Percentiles rank a stretch among this genome's conserved stretches.
Evolutionary conservation across 768 basidiomycete genomes (phyloP).

Genomic region (Glaciozyma martinii): DNA sequence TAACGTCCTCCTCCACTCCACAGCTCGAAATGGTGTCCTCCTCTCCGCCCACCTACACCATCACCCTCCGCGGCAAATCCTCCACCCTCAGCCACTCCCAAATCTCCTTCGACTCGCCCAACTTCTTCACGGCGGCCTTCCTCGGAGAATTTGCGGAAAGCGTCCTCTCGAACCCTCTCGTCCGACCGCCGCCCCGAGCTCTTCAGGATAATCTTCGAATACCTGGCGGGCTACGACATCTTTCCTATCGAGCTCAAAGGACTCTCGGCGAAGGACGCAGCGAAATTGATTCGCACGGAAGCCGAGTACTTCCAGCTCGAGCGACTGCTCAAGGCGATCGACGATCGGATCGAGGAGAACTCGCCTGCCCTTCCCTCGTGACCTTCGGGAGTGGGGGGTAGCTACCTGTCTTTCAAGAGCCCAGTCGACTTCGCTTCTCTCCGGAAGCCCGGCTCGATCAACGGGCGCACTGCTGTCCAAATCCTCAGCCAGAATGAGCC

Average conservation of each 20-base stretch:
- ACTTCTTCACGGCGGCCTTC: slow-evolving; percentile 26
- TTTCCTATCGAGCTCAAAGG: slow-evolving; percentile 6
- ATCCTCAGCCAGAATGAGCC: too few species aligned
- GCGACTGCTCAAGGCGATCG: neutral
- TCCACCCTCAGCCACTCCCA: slow-evolving; percentile 17
- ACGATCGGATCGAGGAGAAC: neutral
- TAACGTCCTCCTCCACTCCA: too few species aligned
- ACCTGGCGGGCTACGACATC: slow-evolving; percentile 26
- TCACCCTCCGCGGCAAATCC: slow-evolving; percentile 10
- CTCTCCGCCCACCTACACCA: slow-evolving; percentile 1
- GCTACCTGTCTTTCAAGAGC: too few species aligned
- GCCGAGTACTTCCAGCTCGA: slow-evolving; percentile 17
- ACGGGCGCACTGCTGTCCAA: too few species aligned
- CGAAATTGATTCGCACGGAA: neutral
- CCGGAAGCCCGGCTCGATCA: too few species aligned
- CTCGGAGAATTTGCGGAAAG: slow-evolving; percentile 19
- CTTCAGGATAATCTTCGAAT: slow-evolving; percentile 25
- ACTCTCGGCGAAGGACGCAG: neutral
- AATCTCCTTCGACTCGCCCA: slow-evolving; percentile 26
- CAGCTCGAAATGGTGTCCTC: neutral
- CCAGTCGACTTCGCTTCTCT: too few species aligned
- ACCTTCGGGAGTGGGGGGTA: too few species aligned
- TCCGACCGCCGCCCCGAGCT: slow-evolving; percentile 20
- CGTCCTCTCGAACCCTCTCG: neutral
- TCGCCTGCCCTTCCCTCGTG: neutral